Percentiles rank a stretch among this genome's conserved stretches.
Evolutionary conservation across 441 rosid genomes (phyloP).

Genomic region (Isatis lusitanica): DNA sequence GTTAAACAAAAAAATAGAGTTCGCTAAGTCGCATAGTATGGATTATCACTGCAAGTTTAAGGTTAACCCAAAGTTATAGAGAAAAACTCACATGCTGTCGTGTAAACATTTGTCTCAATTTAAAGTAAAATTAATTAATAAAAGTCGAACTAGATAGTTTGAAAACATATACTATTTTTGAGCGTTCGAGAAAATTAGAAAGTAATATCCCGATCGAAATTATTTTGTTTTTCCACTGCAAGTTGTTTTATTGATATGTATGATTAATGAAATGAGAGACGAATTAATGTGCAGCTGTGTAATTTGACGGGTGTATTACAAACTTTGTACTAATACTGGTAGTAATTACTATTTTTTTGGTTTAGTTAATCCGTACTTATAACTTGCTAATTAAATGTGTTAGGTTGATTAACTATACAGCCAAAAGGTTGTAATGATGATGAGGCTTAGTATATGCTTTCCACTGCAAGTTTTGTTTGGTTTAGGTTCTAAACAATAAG

Average conservation of each 20-base stretch:
- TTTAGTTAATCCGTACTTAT: neutral
- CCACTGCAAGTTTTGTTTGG: no score
- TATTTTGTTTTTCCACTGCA: neutral
- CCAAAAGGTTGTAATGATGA: neutral
- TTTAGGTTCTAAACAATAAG: no score
- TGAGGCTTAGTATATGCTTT: neutral
- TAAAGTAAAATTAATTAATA: no score
- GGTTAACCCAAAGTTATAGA: neutral
- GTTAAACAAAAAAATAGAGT: neutral
- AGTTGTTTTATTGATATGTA: neutral
- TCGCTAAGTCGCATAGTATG: neutral
- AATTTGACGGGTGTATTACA: slow-evolving; percentile 1
- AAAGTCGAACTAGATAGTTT: neutral
- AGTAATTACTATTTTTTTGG: neutral
- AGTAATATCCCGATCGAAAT: neutral
- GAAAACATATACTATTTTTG: neutral
- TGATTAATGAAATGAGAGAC: neutral
- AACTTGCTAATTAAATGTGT: neutral
- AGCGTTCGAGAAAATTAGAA: neutral
- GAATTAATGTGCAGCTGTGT: neutral
- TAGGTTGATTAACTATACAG: neutral
- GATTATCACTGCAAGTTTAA: neutral
- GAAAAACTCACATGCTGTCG: neutral
- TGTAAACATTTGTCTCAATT: neutral
- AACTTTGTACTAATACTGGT: neutral